Percentiles rank a stretch among this genome's conserved stretches.
phyloP scores from a whole-genome alignment of 768 basidiomycete genomes.

The Rubroboletus satanas region DNA sequence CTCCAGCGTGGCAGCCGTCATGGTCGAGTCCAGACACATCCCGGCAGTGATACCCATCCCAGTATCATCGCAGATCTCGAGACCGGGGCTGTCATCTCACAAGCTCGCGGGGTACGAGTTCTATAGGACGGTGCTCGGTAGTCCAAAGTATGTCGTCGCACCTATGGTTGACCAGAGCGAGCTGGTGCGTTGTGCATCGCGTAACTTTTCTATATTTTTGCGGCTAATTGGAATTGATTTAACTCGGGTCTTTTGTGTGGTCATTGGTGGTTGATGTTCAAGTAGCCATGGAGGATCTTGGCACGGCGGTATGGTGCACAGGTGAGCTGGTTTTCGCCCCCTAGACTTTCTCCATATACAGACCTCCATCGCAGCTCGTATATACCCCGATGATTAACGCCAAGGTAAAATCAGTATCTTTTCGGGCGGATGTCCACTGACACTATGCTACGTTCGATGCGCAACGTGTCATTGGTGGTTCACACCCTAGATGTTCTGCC shows the following conservation, averaged over 20 bases:
- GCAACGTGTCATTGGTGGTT: background rate
- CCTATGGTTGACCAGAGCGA: slow-evolving; percentile 99
- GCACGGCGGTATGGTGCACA: slow-evolving; percentile 81
- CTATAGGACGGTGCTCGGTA: slow-evolving; percentile 72
- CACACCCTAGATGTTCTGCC: slow-evolving; percentile 55
- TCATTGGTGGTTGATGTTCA: background rate
- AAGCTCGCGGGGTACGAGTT: slow-evolving; percentile 81
- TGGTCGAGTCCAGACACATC: background rate
- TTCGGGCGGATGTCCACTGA: background rate
- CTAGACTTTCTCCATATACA: too few relatives aligned
- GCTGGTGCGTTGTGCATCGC: slow-evolving; percentile 53
- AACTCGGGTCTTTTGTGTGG: background rate
- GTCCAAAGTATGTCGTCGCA: slow-evolving; percentile 86
- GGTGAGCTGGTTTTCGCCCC: slow-evolving; percentile 34
- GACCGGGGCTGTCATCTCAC: background rate
- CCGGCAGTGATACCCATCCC: background rate
- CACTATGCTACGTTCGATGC: background rate
- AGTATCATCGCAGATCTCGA: background rate
- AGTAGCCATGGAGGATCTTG: slow-evolving; percentile 84
- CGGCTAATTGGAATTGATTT: background rate
- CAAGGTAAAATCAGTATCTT: slow-evolving; percentile 44
- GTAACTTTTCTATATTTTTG: background rate
- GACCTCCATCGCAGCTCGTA: slow-evolving; percentile 50
- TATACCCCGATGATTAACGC: slow-evolving; percentile 99
- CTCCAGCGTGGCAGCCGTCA: slow-evolving; percentile 3